Base-by-base conservation (phyloP, 257 asterid genomes). In the Coffea eugenioides region DNA sequence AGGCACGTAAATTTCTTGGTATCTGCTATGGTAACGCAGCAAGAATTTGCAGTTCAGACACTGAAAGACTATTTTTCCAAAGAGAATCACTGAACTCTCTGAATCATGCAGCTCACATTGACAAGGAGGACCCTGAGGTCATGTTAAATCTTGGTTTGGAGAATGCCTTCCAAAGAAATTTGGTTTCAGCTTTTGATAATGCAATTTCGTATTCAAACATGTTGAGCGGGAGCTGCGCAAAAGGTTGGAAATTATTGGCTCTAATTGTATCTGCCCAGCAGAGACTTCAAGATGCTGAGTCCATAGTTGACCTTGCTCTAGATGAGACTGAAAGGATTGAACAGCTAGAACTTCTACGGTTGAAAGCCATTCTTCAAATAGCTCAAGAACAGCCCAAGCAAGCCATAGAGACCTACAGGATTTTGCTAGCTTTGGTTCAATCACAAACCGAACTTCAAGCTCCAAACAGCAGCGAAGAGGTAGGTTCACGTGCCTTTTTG, bases 231-330 rank as follows among this genome's bases (percentile, higher is more conserved):
- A 84, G 89, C 86, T 89, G 91, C 9, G 89, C 82, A 0, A 88
- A 69, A 73, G 95, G 96, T 56, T 94, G 97, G 98, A 90, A 90
- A 72, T 86, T 93, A 2, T 82, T 93, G 88, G 94, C 96, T 36
- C 89, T 87, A 77, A 82, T 94, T 71, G 96, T 91, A 57, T 91
- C 98, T 23, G 97, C 97, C 9, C 94, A 94, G 76, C 97, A 90
- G 85, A 85, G 89, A 79, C 73, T 88, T 23, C 79, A 81, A 76
- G 97, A 94, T 80, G 92, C 97, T 3, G 97, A 91, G 78, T 92
- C 90, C 80, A 86, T 94, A 3, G 79, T 93, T 27, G 97, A 91
- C 82, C 90, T 93, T 78, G 98, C 92, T 46, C 82, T 93, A 71
- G 96, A 91, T 75, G 98, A 94, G 82, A 91, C 93, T 2, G 91